These are phyloP conservation scores for Castanospermum australe DNA, from an alignment of 306 rosid species.

Conservation along the genomic window DNA sequence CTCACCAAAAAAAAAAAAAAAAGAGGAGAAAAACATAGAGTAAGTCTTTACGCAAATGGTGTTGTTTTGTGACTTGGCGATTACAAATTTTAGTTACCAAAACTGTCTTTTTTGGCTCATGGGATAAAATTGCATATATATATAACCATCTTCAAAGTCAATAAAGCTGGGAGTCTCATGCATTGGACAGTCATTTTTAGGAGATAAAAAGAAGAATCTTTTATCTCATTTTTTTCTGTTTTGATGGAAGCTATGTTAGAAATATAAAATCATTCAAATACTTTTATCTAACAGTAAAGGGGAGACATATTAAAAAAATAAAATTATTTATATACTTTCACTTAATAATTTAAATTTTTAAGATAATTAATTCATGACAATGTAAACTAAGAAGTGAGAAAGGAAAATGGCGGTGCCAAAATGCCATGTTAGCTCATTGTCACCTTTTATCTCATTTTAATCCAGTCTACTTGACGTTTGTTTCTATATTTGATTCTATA, in stretches of 20 bases:
- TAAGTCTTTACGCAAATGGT: background rate
- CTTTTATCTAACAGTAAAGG: too few species aligned
- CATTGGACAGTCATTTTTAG: background rate
- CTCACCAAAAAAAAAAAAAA: background rate
- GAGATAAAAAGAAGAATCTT: background rate
- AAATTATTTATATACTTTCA: too few species aligned
- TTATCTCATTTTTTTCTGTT: background rate
- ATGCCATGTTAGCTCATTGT: too few species aligned
- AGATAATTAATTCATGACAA: too few species aligned
- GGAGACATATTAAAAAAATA: too few species aligned
- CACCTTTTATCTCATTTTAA: background rate
- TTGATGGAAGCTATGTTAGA: too few species aligned
- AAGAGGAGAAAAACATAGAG: background rate
- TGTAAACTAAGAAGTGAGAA: too few species aligned
- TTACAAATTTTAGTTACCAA: background rate
- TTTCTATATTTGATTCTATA: slow-evolving; percentile 24
- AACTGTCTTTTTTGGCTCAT: background rate
- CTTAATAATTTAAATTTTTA: too few species aligned
- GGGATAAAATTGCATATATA: background rate
- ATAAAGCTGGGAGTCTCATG: background rate
- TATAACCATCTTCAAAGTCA: background rate
- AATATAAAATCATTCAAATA: too few species aligned
- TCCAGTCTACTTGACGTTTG: slow-evolving; percentile 11
- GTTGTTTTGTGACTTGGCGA: background rate
- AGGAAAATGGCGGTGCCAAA: too few species aligned